These are phyloP conservation scores for Fusarium sp. DNA, from an alignment of 2,329 filamentous ascomycete genomes.

Conservation along the genomic window DNA sequence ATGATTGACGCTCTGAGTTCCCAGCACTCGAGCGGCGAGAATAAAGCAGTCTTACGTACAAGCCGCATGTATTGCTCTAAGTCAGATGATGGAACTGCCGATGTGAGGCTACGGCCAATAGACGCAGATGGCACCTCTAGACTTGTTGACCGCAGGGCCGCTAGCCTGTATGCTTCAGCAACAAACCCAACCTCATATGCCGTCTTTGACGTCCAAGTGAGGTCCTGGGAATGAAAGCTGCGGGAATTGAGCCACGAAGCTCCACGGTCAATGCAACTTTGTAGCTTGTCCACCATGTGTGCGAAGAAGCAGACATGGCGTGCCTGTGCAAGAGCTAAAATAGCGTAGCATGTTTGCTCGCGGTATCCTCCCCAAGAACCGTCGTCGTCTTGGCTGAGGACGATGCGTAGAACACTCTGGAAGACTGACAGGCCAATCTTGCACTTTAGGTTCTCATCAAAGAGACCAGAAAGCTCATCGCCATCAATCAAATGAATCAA, in stretches of 20 bases:
- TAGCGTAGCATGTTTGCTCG: neutral
- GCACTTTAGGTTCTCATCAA: neutral
- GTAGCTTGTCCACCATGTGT: fast-evolving
- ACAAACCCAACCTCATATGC: neutral
- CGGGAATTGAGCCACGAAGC: neutral
- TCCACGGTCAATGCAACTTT: neutral
- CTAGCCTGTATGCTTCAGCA: neutral
- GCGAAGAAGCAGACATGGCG: neutral
- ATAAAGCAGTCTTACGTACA: neutral
- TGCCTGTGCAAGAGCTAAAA: neutral
- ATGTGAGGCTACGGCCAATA: neutral
- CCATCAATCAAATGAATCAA: neutral
- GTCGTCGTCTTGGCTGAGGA: neutral
- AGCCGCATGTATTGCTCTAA: neutral
- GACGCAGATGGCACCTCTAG: fast-evolving
- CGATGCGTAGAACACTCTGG: neutral
- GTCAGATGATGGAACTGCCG: fast-evolving
- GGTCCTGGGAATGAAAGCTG: neutral
- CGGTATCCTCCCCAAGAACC: neutral
- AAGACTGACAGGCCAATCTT: neutral
- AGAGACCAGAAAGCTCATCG: fast-evolving
- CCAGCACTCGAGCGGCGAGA: neutral
- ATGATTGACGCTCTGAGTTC: neutral
- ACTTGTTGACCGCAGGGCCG: neutral
- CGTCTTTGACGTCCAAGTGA: neutral